These are phyloP conservation scores for Luffa aegyptiaca DNA, from an alignment of 306 rosid genomes.

Conservation along the genomic window DNA sequence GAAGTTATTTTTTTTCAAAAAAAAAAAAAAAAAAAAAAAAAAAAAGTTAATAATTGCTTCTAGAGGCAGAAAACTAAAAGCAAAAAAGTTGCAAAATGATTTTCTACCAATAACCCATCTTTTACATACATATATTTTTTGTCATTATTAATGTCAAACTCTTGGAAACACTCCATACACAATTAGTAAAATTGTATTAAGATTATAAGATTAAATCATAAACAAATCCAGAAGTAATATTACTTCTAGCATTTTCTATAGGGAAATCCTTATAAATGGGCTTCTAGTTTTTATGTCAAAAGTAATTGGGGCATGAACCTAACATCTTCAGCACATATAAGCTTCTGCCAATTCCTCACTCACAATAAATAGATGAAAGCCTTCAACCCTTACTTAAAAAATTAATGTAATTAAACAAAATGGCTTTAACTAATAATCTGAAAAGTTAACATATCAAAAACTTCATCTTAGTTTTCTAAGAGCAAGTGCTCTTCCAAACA, in stretches of 20 bases:
- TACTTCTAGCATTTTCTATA: neutral
- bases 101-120: too few species aligned
- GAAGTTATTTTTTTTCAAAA: too few species aligned
- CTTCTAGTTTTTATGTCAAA: neutral
- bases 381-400: neutral
- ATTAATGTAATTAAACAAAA: neutral
- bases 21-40: too few species aligned
- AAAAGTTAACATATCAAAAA: neutral
- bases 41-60: too few species aligned
- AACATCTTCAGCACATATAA: neutral
- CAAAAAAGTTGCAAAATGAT: too few species aligned
- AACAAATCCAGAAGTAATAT: too few species aligned
- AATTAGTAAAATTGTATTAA: too few species aligned
- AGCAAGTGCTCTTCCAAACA: slow-evolving; percentile 68
- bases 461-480: slow-evolving; percentile 59
- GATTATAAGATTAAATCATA: too few species aligned
- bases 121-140: too few species aligned
- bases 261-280: neutral
- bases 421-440: neutral
- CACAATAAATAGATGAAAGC: neutral
- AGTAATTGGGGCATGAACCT: neutral
- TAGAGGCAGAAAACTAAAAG: too few species aligned
- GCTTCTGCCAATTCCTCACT: neutral
- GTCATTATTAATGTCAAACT: too few species aligned
- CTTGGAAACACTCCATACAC: too few species aligned